Evolutionary conservation across 441 rosid genomes (phyloP).

Genomic region (Biscutella laevigata): DNA sequence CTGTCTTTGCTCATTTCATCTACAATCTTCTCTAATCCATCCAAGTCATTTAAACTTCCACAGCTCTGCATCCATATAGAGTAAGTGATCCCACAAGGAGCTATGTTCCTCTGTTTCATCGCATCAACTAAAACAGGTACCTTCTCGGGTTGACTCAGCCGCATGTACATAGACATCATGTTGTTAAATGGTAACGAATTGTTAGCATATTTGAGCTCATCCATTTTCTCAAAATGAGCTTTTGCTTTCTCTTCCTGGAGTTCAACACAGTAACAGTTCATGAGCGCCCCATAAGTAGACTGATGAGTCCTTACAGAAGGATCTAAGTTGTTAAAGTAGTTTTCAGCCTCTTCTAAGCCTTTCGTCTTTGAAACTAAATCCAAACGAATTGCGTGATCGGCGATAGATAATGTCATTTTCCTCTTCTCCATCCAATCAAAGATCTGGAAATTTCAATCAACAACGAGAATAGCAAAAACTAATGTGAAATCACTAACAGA

Average conservation of each 20-base stretch:
- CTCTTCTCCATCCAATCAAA: constrained; percentile 83
- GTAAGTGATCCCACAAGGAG: constrained; percentile 29
- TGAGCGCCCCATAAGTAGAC: constrained; percentile 50
- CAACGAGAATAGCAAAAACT: background rate
- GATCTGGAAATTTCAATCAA: constrained; percentile 27
- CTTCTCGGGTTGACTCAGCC: constrained; percentile 49
- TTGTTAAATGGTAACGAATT: constrained; percentile 40
- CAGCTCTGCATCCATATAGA: constrained; percentile 58
- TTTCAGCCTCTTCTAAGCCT: constrained; percentile 60
- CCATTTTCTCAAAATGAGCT: constrained; percentile 48
- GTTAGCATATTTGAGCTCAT: constrained; percentile 31
- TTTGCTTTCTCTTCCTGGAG: constrained; percentile 46
- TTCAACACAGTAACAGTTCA: constrained; percentile 52
- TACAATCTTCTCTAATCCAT: constrained; percentile 49
- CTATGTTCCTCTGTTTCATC: constrained; percentile 42
- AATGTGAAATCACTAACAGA: background rate
- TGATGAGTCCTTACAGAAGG: constrained; percentile 29
- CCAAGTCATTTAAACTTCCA: constrained; percentile 37
- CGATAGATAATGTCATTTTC: constrained; percentile 32
- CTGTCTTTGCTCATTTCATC: constrained; percentile 32
- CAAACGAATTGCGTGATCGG: constrained; percentile 41
- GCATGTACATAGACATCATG: constrained; percentile 52
- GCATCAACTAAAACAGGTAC: constrained; percentile 36
- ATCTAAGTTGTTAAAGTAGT: constrained; percentile 39
- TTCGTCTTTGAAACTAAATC: constrained; percentile 53